phyloP scores from a whole-genome alignment of 306 rosid species.

The Comarum palustre region DNA sequence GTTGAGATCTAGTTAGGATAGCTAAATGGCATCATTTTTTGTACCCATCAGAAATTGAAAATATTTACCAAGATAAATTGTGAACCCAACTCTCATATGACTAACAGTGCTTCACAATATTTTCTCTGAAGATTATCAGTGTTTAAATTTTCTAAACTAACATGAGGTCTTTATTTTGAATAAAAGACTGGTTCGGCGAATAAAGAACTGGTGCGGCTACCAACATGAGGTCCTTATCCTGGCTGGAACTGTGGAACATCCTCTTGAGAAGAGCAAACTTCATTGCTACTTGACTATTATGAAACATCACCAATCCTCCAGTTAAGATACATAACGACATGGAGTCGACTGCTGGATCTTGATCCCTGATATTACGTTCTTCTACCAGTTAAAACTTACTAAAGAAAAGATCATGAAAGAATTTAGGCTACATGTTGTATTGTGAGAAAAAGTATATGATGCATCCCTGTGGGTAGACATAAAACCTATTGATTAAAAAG shows the following conservation, averaged over 20 bases:
- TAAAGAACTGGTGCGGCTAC: no score
- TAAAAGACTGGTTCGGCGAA: no score
- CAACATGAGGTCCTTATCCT: neutral
- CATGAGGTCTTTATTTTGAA: neutral
- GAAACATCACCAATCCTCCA: neutral
- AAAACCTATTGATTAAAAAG: neutral
- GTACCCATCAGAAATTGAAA: neutral
- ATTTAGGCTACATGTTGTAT: neutral
- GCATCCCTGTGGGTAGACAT: neutral
- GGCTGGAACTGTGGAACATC: no score
- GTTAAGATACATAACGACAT: neutral
- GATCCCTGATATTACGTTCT: neutral
- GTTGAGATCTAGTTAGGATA: neutral
- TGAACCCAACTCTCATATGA: neutral
- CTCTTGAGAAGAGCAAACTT: no score
- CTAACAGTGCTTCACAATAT: neutral
- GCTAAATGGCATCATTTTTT: neutral
- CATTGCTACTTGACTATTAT: no score
- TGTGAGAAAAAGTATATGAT: neutral
- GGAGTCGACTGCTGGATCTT: neutral
- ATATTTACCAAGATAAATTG: slow-evolving; percentile 2
- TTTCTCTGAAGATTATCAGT: neutral
- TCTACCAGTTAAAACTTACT: neutral
- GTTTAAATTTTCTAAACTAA: neutral
- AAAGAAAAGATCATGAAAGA: neutral